Evolutionary conservation across 2,329 filamentous ascomycete species (phyloP), one percentile per base, ranked within the genome.

Genomic region (Thermothelomyces thermophilus): DNA sequence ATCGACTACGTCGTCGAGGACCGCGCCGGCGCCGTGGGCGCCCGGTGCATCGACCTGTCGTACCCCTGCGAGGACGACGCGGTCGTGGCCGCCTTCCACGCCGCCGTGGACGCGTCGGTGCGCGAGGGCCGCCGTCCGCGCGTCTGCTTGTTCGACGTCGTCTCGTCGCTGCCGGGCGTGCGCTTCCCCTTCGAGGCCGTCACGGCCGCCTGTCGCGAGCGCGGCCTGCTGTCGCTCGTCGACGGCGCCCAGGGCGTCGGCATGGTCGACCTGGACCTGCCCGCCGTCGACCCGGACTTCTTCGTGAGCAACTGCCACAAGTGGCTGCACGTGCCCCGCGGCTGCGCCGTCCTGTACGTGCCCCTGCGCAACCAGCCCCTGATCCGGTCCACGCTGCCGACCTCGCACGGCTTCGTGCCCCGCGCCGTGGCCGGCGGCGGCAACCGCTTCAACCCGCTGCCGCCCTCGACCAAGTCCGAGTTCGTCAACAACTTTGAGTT

Each of bases 191-290:
- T 87, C 67, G 82, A 90, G 64, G 68, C 66, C 1, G 68, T 95
- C 50, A 75, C 78, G 1, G 64, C 67, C 7, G 73, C 78, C 0
- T 95, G 90, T 64, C 76, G 74, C 39, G 76, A 83, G 50, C 71
- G 83, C 20, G 80, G 77, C 0, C 70, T 96, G 3, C 63, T 91
- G 47, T 90, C 84, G 59, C 71, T 88, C 17, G 73, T 96, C 33
- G 91, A 97, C 64, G 90, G 80, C 14, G 91, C 91, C 0, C 91
- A 97, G 67, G 84, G 85, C 1, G 70, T 95, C 20, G 91, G 91
- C 2, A 85, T 93, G 67, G 75, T 95, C 7, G 73, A 77, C 1
- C 66, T 96, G 7, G 79, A 94, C 65, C 68, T 96, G 13, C 56
- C 63, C 0, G 65, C 68, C 3, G 69, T 90, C 2, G 79, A 90